Percentiles rank a stretch among this genome's conserved stretches.
phyloP scores from a whole-genome alignment of 2,329 filamentous ascomycete genomes.

The Tolypocladium cylindrosporum region DNA sequence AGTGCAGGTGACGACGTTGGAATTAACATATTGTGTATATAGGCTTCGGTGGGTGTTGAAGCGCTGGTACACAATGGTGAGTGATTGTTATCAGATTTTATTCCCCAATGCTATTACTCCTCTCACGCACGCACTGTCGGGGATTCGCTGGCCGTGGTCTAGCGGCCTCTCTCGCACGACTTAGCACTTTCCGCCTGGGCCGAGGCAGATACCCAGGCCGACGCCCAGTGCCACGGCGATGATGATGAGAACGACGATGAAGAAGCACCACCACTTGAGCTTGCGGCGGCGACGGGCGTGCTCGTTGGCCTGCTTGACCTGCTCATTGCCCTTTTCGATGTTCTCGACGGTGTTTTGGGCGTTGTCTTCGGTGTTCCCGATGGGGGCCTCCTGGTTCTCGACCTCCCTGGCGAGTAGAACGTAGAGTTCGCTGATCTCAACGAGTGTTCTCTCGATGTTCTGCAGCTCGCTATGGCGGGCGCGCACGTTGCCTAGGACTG shows the following conservation, averaged over 20 bases:
- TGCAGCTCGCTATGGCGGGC: slow-evolving; percentile 77
- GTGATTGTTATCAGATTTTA: neutral
- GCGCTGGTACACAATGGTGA: neutral
- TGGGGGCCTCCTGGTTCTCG: slow-evolving; percentile 47
- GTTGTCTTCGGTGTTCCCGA: slow-evolving; percentile 53
- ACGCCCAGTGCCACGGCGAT: slow-evolving; percentile 45
- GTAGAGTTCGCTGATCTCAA: slow-evolving; percentile 61
- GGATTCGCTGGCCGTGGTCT: neutral
- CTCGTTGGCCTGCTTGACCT: slow-evolving; percentile 59
- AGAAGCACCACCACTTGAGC: slow-evolving; percentile 74
- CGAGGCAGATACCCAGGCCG: slow-evolving; percentile 38
- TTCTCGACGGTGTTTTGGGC: slow-evolving; percentile 56
- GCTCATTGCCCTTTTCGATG: slow-evolving; percentile 57
- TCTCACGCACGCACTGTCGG: too few relatives aligned
- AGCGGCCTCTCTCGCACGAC: neutral
- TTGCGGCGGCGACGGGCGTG: slow-evolving; percentile 57
- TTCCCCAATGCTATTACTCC: neutral
- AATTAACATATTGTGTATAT: neutral
- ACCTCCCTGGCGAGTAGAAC: slow-evolving; percentile 59
- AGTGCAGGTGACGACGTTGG: neutral
- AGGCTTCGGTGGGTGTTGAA: neutral
- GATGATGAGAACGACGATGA: slow-evolving; percentile 49
- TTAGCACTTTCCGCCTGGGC: slow-evolving; percentile 8
- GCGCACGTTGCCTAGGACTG: slow-evolving; percentile 67
- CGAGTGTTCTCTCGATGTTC: slow-evolving; percentile 66